Percentiles rank a stretch among this genome's conserved stretches.
phyloP scores from a whole-genome alignment of 345 rosid genomes.

The Boechera stricta region DNA sequence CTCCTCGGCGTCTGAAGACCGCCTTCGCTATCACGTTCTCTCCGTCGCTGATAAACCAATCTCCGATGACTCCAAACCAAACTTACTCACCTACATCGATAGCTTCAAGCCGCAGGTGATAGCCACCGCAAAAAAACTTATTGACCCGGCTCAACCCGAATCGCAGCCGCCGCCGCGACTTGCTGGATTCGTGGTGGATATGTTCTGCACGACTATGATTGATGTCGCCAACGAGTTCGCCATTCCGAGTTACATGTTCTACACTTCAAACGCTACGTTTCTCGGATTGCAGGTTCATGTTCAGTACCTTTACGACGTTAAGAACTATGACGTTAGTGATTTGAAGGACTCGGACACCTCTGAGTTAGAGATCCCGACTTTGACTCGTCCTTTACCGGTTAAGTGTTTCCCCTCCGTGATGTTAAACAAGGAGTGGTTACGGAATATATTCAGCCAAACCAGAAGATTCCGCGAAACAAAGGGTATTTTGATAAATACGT shows the following conservation, averaged over 20 bases:
- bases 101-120: slow-evolving; percentile 47
- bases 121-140: slow-evolving; percentile 38
- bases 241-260: slow-evolving; percentile 58
- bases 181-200: slow-evolving; percentile 60
- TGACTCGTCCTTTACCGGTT: slow-evolving; percentile 48
- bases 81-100: slow-evolving; percentile 19
- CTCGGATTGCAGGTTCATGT: slow-evolving; percentile 41
- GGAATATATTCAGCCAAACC: neutral
- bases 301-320: slow-evolving; percentile 36
- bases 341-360: slow-evolving; percentile 46
- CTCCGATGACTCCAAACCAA: slow-evolving; percentile 5
- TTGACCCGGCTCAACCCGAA: slow-evolving; percentile 1
- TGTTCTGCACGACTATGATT: slow-evolving; percentile 58
- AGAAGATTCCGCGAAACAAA: slow-evolving; percentile 37
- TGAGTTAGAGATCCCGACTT: slow-evolving; percentile 45
- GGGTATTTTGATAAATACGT: slow-evolving; percentile 60
- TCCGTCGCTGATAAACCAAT: slow-evolving; percentile 23
- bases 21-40: slow-evolving; percentile 49
- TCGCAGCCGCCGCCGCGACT: slow-evolving; percentile 43
- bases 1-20: slow-evolving; percentile 33
- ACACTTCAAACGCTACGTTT: slow-evolving; percentile 50
- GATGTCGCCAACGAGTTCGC: slow-evolving; percentile 57
- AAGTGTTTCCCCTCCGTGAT: slow-evolving; percentile 41
- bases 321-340: slow-evolving; percentile 38
- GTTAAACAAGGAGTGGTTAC: neutral